Evolutionary conservation across 2,329 filamentous ascomycete species (phyloP).

Genomic region (Alternaria triticina): DNA sequence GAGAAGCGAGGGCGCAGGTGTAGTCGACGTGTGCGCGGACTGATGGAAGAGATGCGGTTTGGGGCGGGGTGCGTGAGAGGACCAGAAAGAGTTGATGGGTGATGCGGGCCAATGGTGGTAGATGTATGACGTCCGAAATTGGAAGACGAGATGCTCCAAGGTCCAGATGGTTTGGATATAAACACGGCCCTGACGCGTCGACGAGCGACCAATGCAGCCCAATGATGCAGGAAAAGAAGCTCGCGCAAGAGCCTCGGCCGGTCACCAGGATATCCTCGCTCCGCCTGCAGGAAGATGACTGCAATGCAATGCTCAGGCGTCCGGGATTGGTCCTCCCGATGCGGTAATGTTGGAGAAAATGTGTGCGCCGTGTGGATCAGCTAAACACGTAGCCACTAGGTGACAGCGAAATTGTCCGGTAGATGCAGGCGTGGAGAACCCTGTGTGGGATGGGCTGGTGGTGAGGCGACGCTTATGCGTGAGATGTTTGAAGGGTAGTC

Average conservation of each 20-base stretch:
- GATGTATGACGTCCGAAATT: conserved; percentile 37
- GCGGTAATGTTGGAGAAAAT: conserved; percentile 45
- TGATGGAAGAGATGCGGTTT: conserved; percentile 17
- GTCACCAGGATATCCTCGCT: conserved; percentile 48
- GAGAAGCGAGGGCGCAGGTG: conserved; percentile 4
- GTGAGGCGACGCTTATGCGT: conserved; percentile 38
- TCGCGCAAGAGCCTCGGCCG: conserved; percentile 45
- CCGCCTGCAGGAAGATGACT: conserved; percentile 43
- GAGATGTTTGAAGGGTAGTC: conserved; percentile 43
- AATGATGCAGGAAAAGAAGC: conserved; percentile 39
- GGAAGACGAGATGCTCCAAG: conserved; percentile 36
- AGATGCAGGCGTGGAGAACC: conserved; percentile 45
- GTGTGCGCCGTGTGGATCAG: conserved; percentile 33
- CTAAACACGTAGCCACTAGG: conserved; percentile 39
- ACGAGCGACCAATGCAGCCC: conserved; percentile 47
- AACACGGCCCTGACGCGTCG: conserved; percentile 45
- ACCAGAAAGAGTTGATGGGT: conserved; percentile 16
- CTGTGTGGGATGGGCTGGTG: conserved; percentile 33
- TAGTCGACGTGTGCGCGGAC: conserved; percentile 11
- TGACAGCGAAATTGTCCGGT: conserved; percentile 39
- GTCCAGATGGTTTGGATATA: conserved; percentile 46
- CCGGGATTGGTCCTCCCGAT: conserved; percentile 45
- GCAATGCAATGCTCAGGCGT: conserved; percentile 29
- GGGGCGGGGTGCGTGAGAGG: conserved; percentile 15
- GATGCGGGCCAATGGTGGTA: conserved; percentile 17